Percentiles rank a stretch among this genome's conserved stretches.
Evolutionary conservation across 1,284 basidiomycete species (phyloP).

Genomic region (Tetrapyrgos nigripes): DNA sequence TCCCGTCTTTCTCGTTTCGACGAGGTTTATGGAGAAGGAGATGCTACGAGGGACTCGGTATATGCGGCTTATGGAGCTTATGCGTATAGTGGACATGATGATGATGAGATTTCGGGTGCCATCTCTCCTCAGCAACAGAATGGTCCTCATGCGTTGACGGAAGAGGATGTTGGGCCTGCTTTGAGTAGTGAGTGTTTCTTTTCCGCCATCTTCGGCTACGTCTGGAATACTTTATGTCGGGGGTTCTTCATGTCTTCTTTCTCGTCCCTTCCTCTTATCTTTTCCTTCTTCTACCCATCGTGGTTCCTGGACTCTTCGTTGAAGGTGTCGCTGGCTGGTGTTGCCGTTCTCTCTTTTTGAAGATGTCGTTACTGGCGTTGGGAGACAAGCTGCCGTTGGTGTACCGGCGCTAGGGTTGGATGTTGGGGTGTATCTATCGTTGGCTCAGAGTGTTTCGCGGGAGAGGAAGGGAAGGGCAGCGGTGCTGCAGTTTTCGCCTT

Average conservation of each 20-base stretch:
- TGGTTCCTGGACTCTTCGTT: not conserved
- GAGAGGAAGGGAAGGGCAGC: too few relatives aligned
- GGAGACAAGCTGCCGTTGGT: not conserved
- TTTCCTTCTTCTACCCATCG: not conserved
- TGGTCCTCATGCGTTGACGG: conserved; percentile 69
- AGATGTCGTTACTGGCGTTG: not conserved
- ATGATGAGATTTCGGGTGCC: conserved; percentile 31
- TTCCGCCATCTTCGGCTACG: not conserved
- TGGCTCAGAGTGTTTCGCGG: too few relatives aligned
- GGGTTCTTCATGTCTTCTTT: not conserved
- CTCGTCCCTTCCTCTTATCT: not conserved
- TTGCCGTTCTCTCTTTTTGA: not conserved
- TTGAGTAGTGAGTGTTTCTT: conserved; percentile 54
- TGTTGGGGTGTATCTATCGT: too few relatives aligned
- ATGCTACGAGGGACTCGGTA: conserved; percentile 38
- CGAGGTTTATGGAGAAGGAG: conserved; percentile 10
- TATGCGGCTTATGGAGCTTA: conserved; percentile 9
- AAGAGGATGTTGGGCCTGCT: conserved; percentile 73
- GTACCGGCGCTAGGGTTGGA: too few relatives aligned
- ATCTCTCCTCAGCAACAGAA: conserved; percentile 73
- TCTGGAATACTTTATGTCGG: not conserved
- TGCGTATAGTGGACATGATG: conserved; percentile 2
- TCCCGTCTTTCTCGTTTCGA: conserved; percentile 12
- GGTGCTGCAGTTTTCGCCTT: too few relatives aligned
- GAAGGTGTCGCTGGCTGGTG: too few relatives aligned